A percentile compares a stretch with the other conserved stretches of the same genome.
These are phyloP conservation scores for Lichtheimia corymbifera DNA, from an alignment of 371 early-diverging fungal species.

Conservation along the genomic window DNA sequence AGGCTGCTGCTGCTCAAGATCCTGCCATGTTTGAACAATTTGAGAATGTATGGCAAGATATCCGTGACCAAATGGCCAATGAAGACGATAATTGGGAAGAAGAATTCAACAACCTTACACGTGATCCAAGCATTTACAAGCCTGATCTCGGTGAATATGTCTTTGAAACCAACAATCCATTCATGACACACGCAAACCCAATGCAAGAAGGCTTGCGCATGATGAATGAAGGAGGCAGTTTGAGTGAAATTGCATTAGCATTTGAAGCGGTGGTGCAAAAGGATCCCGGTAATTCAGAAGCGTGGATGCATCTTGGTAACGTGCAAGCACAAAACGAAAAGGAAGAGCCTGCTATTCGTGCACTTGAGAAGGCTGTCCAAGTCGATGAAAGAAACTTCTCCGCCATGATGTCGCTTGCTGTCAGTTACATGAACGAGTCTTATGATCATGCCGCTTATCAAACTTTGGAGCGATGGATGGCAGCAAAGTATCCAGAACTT, in stretches of 20 bases:
- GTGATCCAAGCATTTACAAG: conserved; percentile 39
- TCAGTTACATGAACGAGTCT: conserved; percentile 93
- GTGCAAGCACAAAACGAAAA: conserved; percentile 88
- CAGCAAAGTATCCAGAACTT: conserved; percentile 42
- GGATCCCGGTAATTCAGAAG: conserved; percentile 67
- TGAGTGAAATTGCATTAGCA: conserved; percentile 77
- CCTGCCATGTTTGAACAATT: conserved; percentile 44
- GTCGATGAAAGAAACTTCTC: conserved; percentile 64
- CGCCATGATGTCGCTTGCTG: conserved; percentile 84
- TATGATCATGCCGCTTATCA: conserved; percentile 59
- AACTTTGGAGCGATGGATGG: conserved; percentile 51
- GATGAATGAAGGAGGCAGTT: conserved; percentile 54
- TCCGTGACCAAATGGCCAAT: conserved; percentile 54
- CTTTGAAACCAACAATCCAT: conserved; percentile 81
- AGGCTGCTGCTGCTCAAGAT: conserved; percentile 48
- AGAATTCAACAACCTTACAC: conserved; percentile 54
- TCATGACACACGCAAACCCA: conserved; percentile 54
- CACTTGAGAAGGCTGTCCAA: conserved; percentile 70
- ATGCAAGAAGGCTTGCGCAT: conserved; percentile 55
- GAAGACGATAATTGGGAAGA: conserved; percentile 60
- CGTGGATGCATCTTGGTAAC: conserved; percentile 82
- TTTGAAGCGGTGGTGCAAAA: conserved; percentile 82
- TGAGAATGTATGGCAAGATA: conserved; percentile 62
- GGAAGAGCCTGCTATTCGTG: conserved; percentile 82
- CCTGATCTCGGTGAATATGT: conserved; percentile 71